Evolutionary conservation across 768 basidiomycete species (phyloP), one percentile per base, ranked within the genome.

Genomic region (Tricholoma saponaceum): DNA sequence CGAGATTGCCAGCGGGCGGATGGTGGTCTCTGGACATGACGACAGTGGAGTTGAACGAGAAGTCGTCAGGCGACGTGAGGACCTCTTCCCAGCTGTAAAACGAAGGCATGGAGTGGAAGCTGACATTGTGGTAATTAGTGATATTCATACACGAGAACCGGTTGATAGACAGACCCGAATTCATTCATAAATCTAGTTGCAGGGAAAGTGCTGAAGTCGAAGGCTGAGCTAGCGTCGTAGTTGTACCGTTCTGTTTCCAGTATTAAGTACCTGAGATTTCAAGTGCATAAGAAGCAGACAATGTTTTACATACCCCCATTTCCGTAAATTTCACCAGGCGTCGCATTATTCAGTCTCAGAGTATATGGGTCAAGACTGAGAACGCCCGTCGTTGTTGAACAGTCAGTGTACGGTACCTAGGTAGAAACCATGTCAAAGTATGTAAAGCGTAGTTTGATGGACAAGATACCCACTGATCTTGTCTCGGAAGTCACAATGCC

Each of bases 41-140:
- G 9, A 80, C 81, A 0, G 79, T 80, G 0, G 82, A 82, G 65
- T 84, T 83, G 69, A 84, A 84, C 22, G 71, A 71, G 67, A 82
- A 84, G 63, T 83, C 83, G 5, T 76, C 77, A 0, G 78, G 73
- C 2, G 76, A 75, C n/a, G 67, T 61, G 4, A 84, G 76, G 2
- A 81, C 83, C 61, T 84, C 81, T 62, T 83, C 74, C 83, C 83
- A 85, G 54, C 72, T 79, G 59, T 82, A 84, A 67, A 84, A 81
- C 1, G 83, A 84, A 2, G 83, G 83, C 79, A 83, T 81, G 0
- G 83, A 84, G 65, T 84, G 83, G 69, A 83, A 84, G 8, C 82
- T 82, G 39, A 33, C 18, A 10, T 16, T 53, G 5, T 52, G 26
- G 22, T 52, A 35, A 35, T n/a, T 50, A 26, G 28, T 5, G n/a